Evolutionary conservation across 768 basidiomycete genomes (phyloP).

Genomic region (Pisolithus orientalis): DNA sequence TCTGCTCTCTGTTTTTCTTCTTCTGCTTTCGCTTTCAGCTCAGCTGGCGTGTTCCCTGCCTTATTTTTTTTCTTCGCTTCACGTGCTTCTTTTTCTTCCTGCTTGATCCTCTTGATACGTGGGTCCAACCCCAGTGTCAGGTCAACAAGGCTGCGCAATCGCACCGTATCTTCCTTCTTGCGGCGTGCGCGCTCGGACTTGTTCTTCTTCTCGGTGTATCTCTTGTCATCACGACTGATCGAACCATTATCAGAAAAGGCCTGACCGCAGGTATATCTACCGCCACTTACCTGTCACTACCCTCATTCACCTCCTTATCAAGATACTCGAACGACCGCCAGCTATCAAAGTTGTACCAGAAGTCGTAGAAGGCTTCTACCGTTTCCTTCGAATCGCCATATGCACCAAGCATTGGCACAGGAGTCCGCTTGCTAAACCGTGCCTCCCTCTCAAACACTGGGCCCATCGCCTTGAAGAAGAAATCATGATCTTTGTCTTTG

Average conservation of each 20-base stretch:
- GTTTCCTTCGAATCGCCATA: slow-evolving; percentile 67
- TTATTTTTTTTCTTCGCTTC: slow-evolving; percentile 81
- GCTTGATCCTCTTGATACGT: slow-evolving; percentile 94
- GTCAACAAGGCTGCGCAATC: slow-evolving; percentile 84
- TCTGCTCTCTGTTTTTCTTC: slow-evolving; percentile 59
- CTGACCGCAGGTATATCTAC: background rate
- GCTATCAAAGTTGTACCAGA: slow-evolving; percentile 99
- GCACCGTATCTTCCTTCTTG: slow-evolving; percentile 96
- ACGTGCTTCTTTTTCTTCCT: slow-evolving; percentile 90
- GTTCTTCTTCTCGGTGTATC: slow-evolving; percentile 99
- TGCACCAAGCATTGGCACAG: slow-evolving; percentile 76
- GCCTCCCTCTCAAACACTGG: slow-evolving; percentile 89
- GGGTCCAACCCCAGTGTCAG: slow-evolving; percentile 79
- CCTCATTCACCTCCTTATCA: slow-evolving; percentile 98
- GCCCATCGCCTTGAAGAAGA: slow-evolving; percentile 67
- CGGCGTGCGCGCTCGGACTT: slow-evolving; percentile 91
- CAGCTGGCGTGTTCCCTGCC: slow-evolving; percentile 35
- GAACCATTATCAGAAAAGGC: slow-evolving; percentile 8
- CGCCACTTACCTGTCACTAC: slow-evolving; percentile 75
- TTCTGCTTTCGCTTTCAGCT: slow-evolving; percentile 46
- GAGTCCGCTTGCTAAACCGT: slow-evolving; percentile 84
- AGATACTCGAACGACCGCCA: slow-evolving; percentile 98
- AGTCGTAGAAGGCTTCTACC: slow-evolving; percentile 94
- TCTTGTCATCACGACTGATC: slow-evolving; percentile 91
- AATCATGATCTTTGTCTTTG: slow-evolving; percentile 41